Evolutionary conservation across 257 asterid species (phyloP).

Genomic region (Solanum dulcamara): DNA sequence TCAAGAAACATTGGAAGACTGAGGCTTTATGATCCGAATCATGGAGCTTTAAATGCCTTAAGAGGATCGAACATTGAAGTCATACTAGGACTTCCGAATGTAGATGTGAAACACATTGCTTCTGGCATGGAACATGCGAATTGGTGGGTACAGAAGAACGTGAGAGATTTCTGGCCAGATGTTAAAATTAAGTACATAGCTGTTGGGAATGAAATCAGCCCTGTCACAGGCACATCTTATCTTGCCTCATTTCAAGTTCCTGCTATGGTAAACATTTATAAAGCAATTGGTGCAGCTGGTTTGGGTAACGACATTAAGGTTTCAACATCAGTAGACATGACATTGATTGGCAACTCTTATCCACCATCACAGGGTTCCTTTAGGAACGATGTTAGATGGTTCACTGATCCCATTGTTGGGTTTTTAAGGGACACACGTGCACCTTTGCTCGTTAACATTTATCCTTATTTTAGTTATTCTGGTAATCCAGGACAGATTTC

Average conservation of each 20-base stretch:
- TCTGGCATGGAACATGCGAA: not conserved
- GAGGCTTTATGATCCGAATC: not conserved
- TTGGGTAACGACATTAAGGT: constrained; percentile 12
- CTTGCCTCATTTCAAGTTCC: constrained; percentile 1
- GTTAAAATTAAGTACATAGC: constrained; percentile 8
- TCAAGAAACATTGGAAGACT: not conserved
- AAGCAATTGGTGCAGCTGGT: not conserved
- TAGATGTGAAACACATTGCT: not conserved
- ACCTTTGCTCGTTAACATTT: constrained; percentile 24
- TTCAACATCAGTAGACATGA: constrained; percentile 13
- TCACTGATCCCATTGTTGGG: constrained; percentile 3
- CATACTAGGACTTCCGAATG: not conserved
- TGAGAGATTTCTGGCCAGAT: not conserved
- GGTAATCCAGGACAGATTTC: not conserved
- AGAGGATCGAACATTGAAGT: not conserved
- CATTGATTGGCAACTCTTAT: not conserved
- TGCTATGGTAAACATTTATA: constrained; percentile 17
- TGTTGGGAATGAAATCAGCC: constrained; percentile 31
- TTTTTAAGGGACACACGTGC: not conserved
- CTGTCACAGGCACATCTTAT: not conserved
- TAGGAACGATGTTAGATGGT: not conserved
- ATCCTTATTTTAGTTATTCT: not conserved
- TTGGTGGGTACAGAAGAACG: not conserved
- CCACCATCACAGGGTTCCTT: constrained; percentile 22
- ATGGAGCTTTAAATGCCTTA: not conserved